Base-by-base conservation (phyloP, 139 green algal genomes). In the Ettlia oleoabundans region DNA sequence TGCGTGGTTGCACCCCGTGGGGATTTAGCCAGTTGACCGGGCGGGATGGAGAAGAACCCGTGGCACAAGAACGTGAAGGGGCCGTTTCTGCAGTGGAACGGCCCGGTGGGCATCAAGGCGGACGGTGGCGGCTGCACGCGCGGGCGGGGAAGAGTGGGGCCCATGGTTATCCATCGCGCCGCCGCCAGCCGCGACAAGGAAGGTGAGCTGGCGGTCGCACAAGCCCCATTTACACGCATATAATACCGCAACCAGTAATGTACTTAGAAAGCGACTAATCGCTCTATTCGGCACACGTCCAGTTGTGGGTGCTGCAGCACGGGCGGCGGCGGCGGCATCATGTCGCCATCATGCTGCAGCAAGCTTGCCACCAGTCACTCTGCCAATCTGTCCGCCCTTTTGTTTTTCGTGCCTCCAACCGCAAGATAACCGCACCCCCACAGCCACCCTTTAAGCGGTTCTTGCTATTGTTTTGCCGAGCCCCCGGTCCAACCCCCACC, bases 111-210 rank as follows among this genome's bases (percentile, higher is more conserved):
- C 30, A 87, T 95, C 51, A 98, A 98, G 79, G 70, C 87, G 28
- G 95, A 98, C 47, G 95, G 95, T 13, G 95, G 95, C 3, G 95
- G 95, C 65, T 93, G 83, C 89, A 92, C 92, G 21, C 81, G 93
- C 40, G 95, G 83, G 2, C 92, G 91, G 10, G 95, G 95, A 7
- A 84, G 76, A 1, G 93, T 98, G 1, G 94, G 95, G 24, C 79
- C 73, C 7, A 98, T 98, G 95, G 62, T 86, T 28, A 52, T 98
- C 10, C 94, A 98, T 81, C 88, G 89, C 5, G 95, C 95, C 2
- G 90, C 92, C 15, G 85, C 90, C 84, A 96, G 94, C 85, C 84
- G 84, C 18, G 86, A 97, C 74, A 75, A 82, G 3, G 82, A 92
- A 1, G 84, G 93, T 95, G 78, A 47, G 90, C 30, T 52, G 35